Conservation (phyloP, 2,329 filamentous ascomycete species). For the Rutstroemia sp. region DNA sequence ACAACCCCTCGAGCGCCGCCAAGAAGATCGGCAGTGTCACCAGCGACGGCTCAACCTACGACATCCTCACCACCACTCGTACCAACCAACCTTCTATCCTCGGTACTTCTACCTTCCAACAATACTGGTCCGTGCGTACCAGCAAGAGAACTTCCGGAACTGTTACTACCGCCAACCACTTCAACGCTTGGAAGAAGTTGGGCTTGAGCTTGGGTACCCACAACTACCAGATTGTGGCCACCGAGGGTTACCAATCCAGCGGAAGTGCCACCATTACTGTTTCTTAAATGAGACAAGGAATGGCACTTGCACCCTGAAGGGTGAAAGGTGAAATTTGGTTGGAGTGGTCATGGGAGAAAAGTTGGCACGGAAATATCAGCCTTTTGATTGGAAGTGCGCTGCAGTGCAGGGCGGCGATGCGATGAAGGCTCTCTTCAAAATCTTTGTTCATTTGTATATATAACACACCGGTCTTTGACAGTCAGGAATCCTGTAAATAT, state of each 20-base stretch:
- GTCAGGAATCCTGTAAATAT: no score
- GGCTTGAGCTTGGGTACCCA: conserved; percentile 40
- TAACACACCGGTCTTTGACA: no score
- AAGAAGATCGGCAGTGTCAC: conserved; percentile 43
- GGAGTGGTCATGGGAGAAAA: no score
- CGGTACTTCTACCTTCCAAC: conserved; percentile 43
- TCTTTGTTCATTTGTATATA: no score
- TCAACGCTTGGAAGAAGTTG: conserved; percentile 42
- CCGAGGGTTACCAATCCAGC: conserved; percentile 12
- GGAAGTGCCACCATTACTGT: conserved; percentile 12
- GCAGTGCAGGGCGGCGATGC: no score
- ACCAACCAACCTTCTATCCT: conserved; percentile 37
- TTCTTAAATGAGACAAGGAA: background rate
- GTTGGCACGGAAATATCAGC: no score
- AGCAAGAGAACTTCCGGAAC: conserved; percentile 43
- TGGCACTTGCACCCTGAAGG: no score
- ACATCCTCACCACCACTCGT: conserved; percentile 34
- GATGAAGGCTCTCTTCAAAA: no score
- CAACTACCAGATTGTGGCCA: conserved; percentile 44
- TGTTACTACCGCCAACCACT: conserved; percentile 43
- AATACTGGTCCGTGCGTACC: conserved; percentile 46
- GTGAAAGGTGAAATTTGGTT: no score
- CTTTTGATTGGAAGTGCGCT: no score
- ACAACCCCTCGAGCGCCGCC: conserved; percentile 41
- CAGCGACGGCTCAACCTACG: conserved; percentile 45